Evolutionary conservation across 2,329 filamentous ascomycete species (phyloP), one percentile per base, ranked within the genome.

Genomic region (Fonsecaea erecta): DNA sequence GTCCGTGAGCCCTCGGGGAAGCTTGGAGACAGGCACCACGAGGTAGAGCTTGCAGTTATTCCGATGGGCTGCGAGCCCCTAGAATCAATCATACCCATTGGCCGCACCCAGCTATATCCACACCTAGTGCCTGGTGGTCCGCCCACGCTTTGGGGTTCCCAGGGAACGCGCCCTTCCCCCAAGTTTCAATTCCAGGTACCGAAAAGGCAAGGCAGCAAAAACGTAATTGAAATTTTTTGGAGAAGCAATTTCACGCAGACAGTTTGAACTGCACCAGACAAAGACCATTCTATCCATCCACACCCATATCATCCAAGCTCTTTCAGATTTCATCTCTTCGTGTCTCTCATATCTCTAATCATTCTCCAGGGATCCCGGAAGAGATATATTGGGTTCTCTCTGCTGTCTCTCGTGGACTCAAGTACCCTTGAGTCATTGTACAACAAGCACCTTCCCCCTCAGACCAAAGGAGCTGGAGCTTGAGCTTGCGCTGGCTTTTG

Each of bases 161-260:
- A 3, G 32, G 30, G 32, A 56, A 56, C 18, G 4, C 18, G 32
- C 34, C 53, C 21, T 37, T 14, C 37, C 43, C 21, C 43, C 43
- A 48, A 48, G 18, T 3, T 24, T 21, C 18, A 12, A 14, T 24
- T 48, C 43, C 18, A 48, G 43, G 43, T 48, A 48, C 18, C 43
- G 21, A 48, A 48, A 48, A 9, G 43, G 43, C 18, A 48, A 48
- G 24, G 43, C 18, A 48, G 14, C n/a, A 24, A 24, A 24, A 24
- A 4, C 43, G 43, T 24, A 24, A 24, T 11, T 11, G 24, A 48
- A 24, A 11, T 48, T 48, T 48, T 48, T 48, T 48, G 43, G 43
- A 48, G 43, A 48, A 48, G 43, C 43, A 48, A 48, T 48, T 26
- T 48, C 43, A 48, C n/a, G n/a, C 18, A 24, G 21, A 48, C 18